These are phyloP conservation scores for Diaporthe citrichinensis DNA, from an alignment of 2,329 filamentous ascomycete species.

Conservation along the genomic window DNA sequence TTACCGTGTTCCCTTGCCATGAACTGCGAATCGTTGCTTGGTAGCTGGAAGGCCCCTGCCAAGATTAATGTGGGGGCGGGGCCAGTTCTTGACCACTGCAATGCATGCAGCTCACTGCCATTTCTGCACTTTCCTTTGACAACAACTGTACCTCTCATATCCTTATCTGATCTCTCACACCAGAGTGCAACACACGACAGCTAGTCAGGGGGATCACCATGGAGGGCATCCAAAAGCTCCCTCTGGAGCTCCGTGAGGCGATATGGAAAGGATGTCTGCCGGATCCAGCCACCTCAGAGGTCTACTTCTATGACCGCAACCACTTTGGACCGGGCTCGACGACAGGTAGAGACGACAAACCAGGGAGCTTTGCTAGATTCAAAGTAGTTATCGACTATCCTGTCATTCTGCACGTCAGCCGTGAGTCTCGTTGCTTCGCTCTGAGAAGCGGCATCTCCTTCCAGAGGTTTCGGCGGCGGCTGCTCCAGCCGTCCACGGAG, in stretches of 20 bases:
- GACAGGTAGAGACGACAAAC: background rate
- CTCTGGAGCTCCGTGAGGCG: slow-evolving; percentile 22
- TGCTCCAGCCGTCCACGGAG: background rate
- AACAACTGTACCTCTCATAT: background rate
- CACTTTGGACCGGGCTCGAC: slow-evolving; percentile 13
- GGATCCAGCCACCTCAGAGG: slow-evolving; percentile 9
- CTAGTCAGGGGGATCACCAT: background rate
- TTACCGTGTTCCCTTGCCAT: background rate
- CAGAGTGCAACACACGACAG: background rate
- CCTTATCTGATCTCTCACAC: background rate
- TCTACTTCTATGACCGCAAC: slow-evolving; percentile 30
- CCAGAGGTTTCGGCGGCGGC: background rate
- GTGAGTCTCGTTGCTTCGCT: slow-evolving; percentile 20
- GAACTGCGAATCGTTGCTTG: background rate
- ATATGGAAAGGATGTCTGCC: slow-evolving; percentile 25
- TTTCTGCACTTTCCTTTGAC: background rate
- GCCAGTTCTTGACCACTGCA: background rate
- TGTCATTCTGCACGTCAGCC: slow-evolving; percentile 27
- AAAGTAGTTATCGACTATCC: slow-evolving; percentile 29
- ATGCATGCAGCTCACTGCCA: background rate
- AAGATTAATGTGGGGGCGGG: background rate
- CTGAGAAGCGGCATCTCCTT: slow-evolving; percentile 11
- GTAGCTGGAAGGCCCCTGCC: background rate
- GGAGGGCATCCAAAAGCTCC: slow-evolving; percentile 6
- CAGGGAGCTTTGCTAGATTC: slow-evolving; percentile 1